phyloP scores from a whole-genome alignment of 129 eudicot species.

The Dittrichia graveolens region DNA sequence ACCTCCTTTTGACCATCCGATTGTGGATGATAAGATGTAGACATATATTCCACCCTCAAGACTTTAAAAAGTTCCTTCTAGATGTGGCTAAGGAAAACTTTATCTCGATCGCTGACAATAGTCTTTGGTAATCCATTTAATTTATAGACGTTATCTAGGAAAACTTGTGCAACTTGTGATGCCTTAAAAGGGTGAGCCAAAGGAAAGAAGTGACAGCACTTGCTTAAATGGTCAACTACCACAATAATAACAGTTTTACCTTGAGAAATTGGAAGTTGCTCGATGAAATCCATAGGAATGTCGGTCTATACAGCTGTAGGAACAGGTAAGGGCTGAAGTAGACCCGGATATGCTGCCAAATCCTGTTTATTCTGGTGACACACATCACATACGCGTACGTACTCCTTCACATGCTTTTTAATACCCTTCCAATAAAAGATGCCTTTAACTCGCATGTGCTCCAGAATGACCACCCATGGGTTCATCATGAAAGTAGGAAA shows the following conservation, averaged over 20 bases:
- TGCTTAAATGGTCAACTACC: conserved; percentile 18
- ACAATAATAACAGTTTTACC: neutral
- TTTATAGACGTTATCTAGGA: neutral
- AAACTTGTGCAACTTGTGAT: neutral
- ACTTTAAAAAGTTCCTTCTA: too few species aligned
- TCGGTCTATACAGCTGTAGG: neutral
- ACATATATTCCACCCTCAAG: too few species aligned
- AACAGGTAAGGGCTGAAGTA: neutral
- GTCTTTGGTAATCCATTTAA: neutral
- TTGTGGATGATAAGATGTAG: too few species aligned
- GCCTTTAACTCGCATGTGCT: neutral
- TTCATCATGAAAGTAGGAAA: too few species aligned
- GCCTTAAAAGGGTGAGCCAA: conserved; percentile 6
- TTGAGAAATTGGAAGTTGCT: neutral
- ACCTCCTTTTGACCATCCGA: conserved; percentile 6
- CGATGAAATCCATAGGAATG: conserved; percentile 21
- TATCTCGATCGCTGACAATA: neutral
- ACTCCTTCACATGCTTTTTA: neutral
- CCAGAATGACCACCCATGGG: neutral
- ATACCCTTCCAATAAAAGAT: neutral
- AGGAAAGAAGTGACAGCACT: conserved; percentile 8
- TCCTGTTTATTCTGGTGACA: too few species aligned
- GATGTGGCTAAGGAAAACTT: neutral
- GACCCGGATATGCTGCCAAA: too few species aligned
- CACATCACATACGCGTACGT: too few species aligned